phyloP scores from a whole-genome alignment of 768 basidiomycete genomes.

The Lactarius deliciosus region DNA sequence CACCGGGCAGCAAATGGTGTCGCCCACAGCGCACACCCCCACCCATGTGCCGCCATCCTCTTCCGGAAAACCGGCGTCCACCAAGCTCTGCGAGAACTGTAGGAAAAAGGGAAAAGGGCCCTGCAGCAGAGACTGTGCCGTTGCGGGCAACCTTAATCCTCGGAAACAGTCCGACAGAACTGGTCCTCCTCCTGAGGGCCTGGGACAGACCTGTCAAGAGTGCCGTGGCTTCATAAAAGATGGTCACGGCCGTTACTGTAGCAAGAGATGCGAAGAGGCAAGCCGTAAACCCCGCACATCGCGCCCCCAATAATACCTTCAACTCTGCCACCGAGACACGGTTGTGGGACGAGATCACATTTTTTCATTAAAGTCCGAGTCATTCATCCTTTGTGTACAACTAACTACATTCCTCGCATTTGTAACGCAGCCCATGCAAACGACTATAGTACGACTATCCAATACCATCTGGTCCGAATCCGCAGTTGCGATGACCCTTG shows the following conservation, averaged over 20 bases:
- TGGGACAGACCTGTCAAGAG: conserved; percentile 8
- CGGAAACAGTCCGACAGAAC: not conserved
- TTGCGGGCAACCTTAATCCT: not conserved
- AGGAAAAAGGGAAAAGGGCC: no score
- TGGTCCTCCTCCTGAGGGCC: not conserved
- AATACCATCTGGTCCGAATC: not conserved
- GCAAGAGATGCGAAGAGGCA: conserved; percentile 4
- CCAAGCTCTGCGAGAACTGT: no score
- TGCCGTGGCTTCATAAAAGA: conserved; percentile 15
- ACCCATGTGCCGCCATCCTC: no score
- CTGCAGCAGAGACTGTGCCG: no score
- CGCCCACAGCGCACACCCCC: no score
- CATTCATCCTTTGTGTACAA: not conserved
- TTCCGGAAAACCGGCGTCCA: no score
- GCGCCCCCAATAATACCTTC: not conserved
- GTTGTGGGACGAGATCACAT: not conserved
- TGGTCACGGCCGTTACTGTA: not conserved
- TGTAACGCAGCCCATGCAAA: not conserved
- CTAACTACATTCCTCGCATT: not conserved
- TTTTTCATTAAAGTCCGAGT: not conserved
- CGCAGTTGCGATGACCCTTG: not conserved
- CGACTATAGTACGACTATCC: no score
- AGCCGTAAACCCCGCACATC: not conserved
- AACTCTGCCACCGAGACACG: not conserved
- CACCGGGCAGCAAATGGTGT: no score